phyloP scores from a whole-genome alignment of 75 land plant genomes.

The Isoetes taiwanensis region DNA sequence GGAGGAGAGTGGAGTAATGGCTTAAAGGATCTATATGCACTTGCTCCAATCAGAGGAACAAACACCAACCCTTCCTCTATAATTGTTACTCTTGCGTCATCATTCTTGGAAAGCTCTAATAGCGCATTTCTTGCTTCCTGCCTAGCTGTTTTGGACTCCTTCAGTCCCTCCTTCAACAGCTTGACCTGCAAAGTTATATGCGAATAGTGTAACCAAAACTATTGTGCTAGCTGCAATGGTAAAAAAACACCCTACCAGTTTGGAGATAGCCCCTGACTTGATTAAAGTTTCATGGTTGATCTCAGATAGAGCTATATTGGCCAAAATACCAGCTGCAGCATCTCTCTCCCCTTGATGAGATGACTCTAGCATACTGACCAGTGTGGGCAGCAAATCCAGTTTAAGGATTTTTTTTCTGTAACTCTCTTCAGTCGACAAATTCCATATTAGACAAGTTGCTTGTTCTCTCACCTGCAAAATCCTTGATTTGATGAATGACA shows the following conservation, averaged over 20 bases:
- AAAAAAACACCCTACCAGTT: conserved; percentile 35
- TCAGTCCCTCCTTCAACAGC: conserved; percentile 23
- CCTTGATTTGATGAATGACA: neutral
- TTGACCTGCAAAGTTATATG: conserved; percentile 35
- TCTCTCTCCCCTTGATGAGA: conserved; percentile 49
- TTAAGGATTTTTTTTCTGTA: conserved; percentile 43
- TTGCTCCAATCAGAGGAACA: conserved; percentile 65
- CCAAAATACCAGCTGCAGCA: conserved; percentile 64
- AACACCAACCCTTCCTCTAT: conserved; percentile 61
- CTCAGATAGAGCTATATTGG: conserved; percentile 45
- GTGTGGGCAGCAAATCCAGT: conserved; percentile 35
- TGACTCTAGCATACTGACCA: conserved; percentile 46
- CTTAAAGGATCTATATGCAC: conserved; percentile 52
- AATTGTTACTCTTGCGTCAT: conserved; percentile 37
- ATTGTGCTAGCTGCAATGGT: too few relatives aligned
- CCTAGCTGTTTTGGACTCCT: conserved; percentile 39
- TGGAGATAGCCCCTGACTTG: conserved; percentile 63
- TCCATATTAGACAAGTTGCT: conserved; percentile 55
- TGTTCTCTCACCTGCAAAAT: conserved; percentile 71
- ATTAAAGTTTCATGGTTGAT: conserved; percentile 41
- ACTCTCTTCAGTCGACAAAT: conserved; percentile 50
- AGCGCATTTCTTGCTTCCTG: conserved; percentile 60
- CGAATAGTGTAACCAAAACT: too few relatives aligned
- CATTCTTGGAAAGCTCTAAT: conserved; percentile 39
- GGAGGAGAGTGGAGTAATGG: conserved; percentile 44